Percentiles rank a stretch among this genome's conserved stretches.
Conservation (phyloP, 768 basidiomycete species). For the Cystofilobasidium macerans region DNA sequence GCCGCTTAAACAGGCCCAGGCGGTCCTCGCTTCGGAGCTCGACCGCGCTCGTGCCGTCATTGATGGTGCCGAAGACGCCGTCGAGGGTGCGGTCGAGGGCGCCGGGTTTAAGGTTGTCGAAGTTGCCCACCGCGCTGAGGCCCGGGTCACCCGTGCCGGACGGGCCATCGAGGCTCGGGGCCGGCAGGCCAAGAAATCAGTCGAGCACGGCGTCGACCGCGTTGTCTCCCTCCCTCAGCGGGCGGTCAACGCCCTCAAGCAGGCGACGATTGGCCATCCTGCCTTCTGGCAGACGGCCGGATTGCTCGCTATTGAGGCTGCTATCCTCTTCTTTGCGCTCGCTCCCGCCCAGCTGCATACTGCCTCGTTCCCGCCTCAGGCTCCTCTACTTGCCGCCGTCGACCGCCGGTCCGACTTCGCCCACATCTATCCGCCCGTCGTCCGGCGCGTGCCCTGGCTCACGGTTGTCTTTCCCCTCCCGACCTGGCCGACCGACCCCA, state of each 20-base stretch:
- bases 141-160: neutral
- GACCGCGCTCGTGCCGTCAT: neutral
- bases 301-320: neutral
- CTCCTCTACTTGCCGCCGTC: neutral
- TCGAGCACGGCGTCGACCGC: neutral
- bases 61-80: neutral
- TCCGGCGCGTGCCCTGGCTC: slow-evolving; percentile 2
- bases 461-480: neutral
- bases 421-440: neutral
- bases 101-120: neutral
- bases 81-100: neutral
- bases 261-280: neutral
- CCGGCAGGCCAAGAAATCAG: neutral
- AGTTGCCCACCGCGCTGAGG: neutral
- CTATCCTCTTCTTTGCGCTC: slow-evolving; percentile 4
- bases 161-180: neutral
- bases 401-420: slow-evolving; percentile 3
- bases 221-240: neutral
- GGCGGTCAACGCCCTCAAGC: neutral
- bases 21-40: neutral
- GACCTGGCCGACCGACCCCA: neutral
- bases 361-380: neutral
- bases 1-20: neutral
- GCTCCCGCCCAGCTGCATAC: neutral
- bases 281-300: slow-evolving; percentile 10